phyloP scores from a whole-genome alignment of 257 asterid genomes.

The Solanum pimpinellifolium region DNA sequence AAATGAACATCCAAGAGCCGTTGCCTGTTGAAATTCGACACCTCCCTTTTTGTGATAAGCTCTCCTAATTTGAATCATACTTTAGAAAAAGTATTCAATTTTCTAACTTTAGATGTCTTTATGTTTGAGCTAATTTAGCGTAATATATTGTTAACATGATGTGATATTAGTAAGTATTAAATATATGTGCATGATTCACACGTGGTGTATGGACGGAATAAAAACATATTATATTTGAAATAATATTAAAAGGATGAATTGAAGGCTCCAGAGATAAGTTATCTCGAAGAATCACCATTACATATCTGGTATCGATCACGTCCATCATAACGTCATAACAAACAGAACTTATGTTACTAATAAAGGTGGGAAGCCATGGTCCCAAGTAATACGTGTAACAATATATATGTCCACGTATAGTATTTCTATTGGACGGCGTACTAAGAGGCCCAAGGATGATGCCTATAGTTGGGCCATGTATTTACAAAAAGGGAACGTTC shows the following conservation, averaged over 20 bases:
- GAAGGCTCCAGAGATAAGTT: background rate
- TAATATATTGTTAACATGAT: background rate
- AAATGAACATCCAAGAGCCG: background rate
- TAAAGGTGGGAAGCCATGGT: background rate
- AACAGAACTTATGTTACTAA: background rate
- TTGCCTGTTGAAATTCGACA: background rate
- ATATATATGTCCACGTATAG: background rate
- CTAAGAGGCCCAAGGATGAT: background rate
- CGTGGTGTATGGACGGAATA: fast-evolving
- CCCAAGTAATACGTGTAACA: background rate
- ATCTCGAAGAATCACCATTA: background rate
- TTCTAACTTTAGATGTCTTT: background rate
- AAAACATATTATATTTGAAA: too few species aligned
- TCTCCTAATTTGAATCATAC: background rate
- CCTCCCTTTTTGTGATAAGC: background rate
- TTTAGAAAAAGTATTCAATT: background rate
- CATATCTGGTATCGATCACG: background rate
- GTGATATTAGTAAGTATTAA: background rate
- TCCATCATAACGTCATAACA: background rate
- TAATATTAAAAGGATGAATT: background rate
- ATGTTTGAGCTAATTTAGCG: background rate
- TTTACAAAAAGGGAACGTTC: background rate
- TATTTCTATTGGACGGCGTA: background rate
- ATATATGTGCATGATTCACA: background rate
- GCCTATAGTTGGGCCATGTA: background rate